phyloP scores from a whole-genome alignment of 371 early-diverging fungal species.

The Mucor velutinosus region DNA sequence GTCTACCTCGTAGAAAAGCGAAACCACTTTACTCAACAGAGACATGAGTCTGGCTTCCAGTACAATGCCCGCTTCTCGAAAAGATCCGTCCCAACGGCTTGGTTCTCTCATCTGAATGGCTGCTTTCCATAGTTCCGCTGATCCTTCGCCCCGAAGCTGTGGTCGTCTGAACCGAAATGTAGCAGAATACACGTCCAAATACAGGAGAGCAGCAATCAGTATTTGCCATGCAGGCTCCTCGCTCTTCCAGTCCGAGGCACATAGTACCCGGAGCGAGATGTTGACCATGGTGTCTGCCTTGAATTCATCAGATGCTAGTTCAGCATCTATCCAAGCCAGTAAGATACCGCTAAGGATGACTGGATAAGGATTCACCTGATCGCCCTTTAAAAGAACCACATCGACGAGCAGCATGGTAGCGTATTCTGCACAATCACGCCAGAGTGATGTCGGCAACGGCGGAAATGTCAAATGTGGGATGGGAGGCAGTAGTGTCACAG shows the following conservation, averaged over 20 bases:
- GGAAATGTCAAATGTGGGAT: conserved; percentile 1
- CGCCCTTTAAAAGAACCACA: conserved; percentile 6
- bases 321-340: conserved; percentile 18
- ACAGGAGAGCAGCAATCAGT: conserved; percentile 18
- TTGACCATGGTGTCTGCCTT: conserved; percentile 15
- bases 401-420: conserved; percentile 12
- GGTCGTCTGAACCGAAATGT: conserved; percentile 13
- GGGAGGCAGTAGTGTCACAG: conserved; percentile 11
- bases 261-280: conserved; percentile 16
- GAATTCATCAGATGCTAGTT: not conserved
- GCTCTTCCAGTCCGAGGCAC: not conserved
- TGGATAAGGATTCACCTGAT: conserved; percentile 6
- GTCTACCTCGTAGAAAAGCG: conserved; percentile 23
- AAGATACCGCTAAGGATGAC: conserved; percentile 16
- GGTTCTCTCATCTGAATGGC: conserved; percentile 9
- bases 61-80: conserved; percentile 12
- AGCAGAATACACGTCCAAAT: conserved; percentile 27
- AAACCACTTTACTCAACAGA: conserved; percentile 20
- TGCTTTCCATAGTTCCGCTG: conserved; percentile 10
- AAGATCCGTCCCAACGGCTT: not conserved
- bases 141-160: conserved; percentile 19
- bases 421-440: conserved; percentile 15
- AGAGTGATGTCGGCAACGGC: conserved; percentile 7
- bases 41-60: conserved; percentile 19
- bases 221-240: conserved; percentile 16